Evolutionary conservation across 345 rosid genomes (phyloP).

Genomic region (Salix viminalis): DNA sequence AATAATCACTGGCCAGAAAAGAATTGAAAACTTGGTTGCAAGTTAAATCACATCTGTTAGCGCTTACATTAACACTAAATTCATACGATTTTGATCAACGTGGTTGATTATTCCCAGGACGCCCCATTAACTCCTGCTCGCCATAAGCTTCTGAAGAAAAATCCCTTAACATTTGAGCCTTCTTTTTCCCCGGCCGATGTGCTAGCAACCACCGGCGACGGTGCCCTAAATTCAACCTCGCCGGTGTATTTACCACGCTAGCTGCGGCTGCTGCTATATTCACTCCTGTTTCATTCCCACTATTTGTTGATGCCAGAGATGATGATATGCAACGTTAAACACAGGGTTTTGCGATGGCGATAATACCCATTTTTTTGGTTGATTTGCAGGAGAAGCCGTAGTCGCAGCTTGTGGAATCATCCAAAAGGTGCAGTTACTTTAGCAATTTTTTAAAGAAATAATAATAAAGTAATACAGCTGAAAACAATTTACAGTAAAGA

Average conservation of each 20-base stretch:
- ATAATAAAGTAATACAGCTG: too few relatives aligned
- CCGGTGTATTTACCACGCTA: neutral
- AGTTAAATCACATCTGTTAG: neutral
- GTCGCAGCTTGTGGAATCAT: conserved; percentile 38
- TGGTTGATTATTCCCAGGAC: neutral
- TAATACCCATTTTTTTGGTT: conserved; percentile 34
- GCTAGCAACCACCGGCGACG: conserved; percentile 21
- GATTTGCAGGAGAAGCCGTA: neutral
- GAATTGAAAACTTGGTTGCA: too few relatives aligned
- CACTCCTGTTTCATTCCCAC: neutral
- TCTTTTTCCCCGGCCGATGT: conserved; percentile 31
- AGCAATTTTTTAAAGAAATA: too few relatives aligned
- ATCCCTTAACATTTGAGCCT: conserved; percentile 30
- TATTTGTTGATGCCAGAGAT: conserved; percentile 7
- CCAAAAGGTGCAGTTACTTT: conserved; percentile 26
- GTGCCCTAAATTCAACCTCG: conserved; percentile 8
- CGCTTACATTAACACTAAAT: neutral
- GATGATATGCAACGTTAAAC: conserved; percentile 37
- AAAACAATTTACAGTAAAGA: too few relatives aligned
- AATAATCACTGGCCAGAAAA: too few relatives aligned
- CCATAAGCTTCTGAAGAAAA: conserved; percentile 24
- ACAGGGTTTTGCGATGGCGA: conserved; percentile 33
- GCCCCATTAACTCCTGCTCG: conserved; percentile 39
- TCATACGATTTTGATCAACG: neutral
- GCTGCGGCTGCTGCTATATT: neutral